phyloP scores from a whole-genome alignment of 148 eudicot genomes.

The Diospyros lotus region DNA sequence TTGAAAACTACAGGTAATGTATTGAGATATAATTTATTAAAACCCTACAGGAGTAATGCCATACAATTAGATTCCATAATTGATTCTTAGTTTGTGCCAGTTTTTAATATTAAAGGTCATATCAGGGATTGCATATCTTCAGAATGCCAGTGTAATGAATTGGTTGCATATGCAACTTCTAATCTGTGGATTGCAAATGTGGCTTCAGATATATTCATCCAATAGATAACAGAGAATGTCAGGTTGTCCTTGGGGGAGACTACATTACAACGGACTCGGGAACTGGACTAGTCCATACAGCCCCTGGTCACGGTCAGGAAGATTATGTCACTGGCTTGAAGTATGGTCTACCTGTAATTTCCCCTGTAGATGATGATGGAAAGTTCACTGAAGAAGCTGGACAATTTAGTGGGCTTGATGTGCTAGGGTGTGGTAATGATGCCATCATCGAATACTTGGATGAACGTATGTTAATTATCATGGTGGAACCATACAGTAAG shows the following conservation, averaged over 20 bases:
- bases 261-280: conserved; percentile 99
- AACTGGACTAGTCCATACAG: conserved; percentile 98
- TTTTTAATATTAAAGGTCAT: not conserved
- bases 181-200: not conserved
- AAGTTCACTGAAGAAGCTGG: conserved; percentile 94
- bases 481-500: conserved; percentile 92
- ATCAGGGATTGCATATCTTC: not conserved
- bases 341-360: conserved; percentile 71
- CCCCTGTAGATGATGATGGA: conserved; percentile 98
- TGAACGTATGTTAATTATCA: conserved; percentile 56
- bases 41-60: not conserved
- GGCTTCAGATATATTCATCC: conserved; percentile 76
- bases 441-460: conserved; percentile 83
- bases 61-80: not conserved
- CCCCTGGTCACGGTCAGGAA: conserved; percentile 99
- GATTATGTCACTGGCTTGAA: conserved; percentile 92
- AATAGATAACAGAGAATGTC: conserved; percentile 70
- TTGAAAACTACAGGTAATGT: conserved; percentile 70
- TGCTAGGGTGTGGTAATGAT: conserved; percentile 78
- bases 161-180: conserved; percentile 4
- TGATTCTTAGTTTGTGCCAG: not conserved
- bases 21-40: not conserved
- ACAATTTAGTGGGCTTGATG: conserved; percentile 75
- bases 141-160: not conserved
- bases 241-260: conserved; percentile 91